These are phyloP conservation scores for Dioscorea alata DNA, from an alignment of 106 monocot species.

Conservation along the genomic window DNA sequence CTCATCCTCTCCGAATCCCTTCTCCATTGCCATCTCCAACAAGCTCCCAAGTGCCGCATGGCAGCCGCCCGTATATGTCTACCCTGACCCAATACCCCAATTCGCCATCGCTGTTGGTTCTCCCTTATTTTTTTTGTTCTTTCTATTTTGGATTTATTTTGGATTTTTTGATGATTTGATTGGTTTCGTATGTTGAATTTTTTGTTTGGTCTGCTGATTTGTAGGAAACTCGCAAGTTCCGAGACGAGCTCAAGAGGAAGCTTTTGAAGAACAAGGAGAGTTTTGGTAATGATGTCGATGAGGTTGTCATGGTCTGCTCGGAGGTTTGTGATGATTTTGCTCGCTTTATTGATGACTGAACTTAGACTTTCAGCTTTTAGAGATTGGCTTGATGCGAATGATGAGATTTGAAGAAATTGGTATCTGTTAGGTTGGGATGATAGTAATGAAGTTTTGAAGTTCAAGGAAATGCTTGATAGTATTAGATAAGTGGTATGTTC, in stretches of 20 bases:
- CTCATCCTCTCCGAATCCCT: neutral
- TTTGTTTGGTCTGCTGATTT: neutral
- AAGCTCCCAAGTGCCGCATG: conserved; percentile 1
- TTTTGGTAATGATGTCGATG: conserved; percentile 20
- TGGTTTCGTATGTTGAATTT: neutral
- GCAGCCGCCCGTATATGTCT: conserved; percentile 12
- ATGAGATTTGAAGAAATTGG: too few species aligned
- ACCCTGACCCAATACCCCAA: conserved; percentile 16
- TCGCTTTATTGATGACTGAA: too few species aligned
- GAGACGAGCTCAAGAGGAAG: conserved; percentile 18
- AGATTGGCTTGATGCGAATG: neutral
- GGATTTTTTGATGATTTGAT: neutral
- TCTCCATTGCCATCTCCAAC: neutral
- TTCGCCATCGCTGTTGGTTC: conserved; percentile 13
- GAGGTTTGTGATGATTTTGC: conserved; percentile 4
- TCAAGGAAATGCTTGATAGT: too few species aligned
- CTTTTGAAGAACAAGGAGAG: conserved; percentile 14
- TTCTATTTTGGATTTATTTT: neutral
- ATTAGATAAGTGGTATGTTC: too few species aligned
- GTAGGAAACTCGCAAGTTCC: conserved; percentile 14
- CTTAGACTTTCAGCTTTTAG: too few species aligned
- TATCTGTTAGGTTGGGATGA: too few species aligned
- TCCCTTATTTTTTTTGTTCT: neutral
- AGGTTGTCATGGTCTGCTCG: conserved; percentile 7
- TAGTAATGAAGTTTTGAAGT: too few species aligned